phyloP scores from a whole-genome alignment of 1,139 yeast species.

The Debaryomyces psychrophilus region DNA sequence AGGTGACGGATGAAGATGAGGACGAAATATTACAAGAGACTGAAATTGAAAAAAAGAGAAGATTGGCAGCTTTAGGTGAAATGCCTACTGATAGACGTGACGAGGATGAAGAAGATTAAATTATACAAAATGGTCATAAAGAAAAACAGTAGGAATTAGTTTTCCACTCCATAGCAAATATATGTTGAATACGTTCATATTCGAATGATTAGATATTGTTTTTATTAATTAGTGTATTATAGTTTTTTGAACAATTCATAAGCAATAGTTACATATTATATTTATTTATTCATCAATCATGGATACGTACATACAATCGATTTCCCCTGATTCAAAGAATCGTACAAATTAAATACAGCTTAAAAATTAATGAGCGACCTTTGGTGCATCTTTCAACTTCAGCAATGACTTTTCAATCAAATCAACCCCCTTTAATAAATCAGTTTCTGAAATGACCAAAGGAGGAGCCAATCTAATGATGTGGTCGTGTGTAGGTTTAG shows the following conservation, averaged over 20 bases:
- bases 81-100: conserved; percentile 46
- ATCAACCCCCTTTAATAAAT: conserved; percentile 77
- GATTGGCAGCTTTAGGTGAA: conserved; percentile 80
- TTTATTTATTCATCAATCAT: background rate
- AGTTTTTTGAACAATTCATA: background rate
- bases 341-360: background rate
- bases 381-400: conserved; percentile 59
- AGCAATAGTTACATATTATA: background rate
- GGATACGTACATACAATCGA: background rate
- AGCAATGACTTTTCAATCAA: conserved; percentile 65
- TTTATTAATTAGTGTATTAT: conserved; percentile 1
- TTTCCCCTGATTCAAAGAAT: background rate
- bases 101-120: conserved; percentile 62
- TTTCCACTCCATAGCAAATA: too few species aligned
- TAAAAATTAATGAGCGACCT: conserved; percentile 39
- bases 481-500: conserved; percentile 96
- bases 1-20: conserved; percentile 28
- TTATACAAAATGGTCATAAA: background rate
- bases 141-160: too few species aligned
- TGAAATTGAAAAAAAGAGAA: conserved; percentile 69
- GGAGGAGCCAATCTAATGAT: conserved; percentile 98
- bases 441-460: conserved; percentile 85
- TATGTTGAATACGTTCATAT: too few species aligned
- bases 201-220: background rate
- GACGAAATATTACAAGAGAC: conserved; percentile 53